phyloP scores from a whole-genome alignment of 768 basidiomycete genomes.

The Amanita polypyramis region DNA sequence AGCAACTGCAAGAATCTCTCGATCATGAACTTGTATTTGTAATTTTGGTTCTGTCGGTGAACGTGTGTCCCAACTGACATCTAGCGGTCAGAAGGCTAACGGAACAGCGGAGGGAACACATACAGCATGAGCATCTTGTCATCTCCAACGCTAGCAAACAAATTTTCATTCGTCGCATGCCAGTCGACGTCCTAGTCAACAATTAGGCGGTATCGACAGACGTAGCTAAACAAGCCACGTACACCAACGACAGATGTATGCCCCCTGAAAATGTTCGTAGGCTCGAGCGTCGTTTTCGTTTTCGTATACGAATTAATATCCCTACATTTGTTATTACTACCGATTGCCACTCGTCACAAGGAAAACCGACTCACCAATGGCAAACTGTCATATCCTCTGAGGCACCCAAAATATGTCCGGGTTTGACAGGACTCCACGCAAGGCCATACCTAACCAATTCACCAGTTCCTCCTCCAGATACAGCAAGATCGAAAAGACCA shows the following conservation, averaged over 20 bases:
- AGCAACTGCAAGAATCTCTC: slow-evolving; percentile 84
- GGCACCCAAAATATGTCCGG: slow-evolving; percentile 81
- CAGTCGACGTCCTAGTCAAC: slow-evolving; percentile 86
- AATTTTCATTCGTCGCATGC: slow-evolving; percentile 71
- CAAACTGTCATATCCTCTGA: slow-evolving; percentile 96
- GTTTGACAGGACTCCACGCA: slow-evolving; percentile 80
- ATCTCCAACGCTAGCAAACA: slow-evolving; percentile 93
- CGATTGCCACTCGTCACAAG: background rate
- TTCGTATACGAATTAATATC: slow-evolving; percentile 87
- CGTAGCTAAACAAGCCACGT: slow-evolving; percentile 18
- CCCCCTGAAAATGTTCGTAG: slow-evolving; percentile 73
- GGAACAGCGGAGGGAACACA: slow-evolving; percentile 18
- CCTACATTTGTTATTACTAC: slow-evolving; percentile 35
- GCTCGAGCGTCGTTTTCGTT: slow-evolving; percentile 70
- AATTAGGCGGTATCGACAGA: slow-evolving; percentile 5
- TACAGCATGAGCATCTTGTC: slow-evolving; percentile 92
- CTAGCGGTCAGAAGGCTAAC: slow-evolving; percentile 8
- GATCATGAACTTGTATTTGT: slow-evolving; percentile 77
- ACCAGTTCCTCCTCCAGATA: background rate
- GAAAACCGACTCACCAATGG: slow-evolving; percentile 55
- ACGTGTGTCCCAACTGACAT: slow-evolving; percentile 84
- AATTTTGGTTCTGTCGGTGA: slow-evolving; percentile 55
- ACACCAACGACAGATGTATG: slow-evolving; percentile 92
- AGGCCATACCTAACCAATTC: slow-evolving; percentile 68
- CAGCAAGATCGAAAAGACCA: slow-evolving; percentile 9